These are phyloP conservation scores for Clarireedia monteithiana DNA, from an alignment of 2,329 filamentous ascomycete species.

Conservation along the genomic window DNA sequence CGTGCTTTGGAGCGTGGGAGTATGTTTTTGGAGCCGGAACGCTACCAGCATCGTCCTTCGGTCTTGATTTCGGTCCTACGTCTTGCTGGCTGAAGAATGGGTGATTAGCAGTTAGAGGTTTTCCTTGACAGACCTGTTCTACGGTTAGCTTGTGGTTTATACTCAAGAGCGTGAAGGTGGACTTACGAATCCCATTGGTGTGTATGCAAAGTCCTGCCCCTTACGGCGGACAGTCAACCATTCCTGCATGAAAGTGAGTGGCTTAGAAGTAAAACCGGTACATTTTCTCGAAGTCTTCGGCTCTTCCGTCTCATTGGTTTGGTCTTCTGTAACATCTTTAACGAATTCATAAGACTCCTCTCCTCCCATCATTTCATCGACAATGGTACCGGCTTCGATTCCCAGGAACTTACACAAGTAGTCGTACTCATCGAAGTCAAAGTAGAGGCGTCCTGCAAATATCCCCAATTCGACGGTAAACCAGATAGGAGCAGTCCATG, in stretches of 20 bases:
- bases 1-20: no score
- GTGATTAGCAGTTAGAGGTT: conserved; percentile 38
- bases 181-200: conserved; percentile 41
- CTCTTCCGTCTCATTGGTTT: not conserved
- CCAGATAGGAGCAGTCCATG: conserved; percentile 41
- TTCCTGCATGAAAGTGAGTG: conserved; percentile 44
- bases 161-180: no score
- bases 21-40: no score
- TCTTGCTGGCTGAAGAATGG: conserved; percentile 39
- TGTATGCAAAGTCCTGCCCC: conserved; percentile 49
- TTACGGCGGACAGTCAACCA: conserved; percentile 48
- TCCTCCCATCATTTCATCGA: conserved; percentile 6
- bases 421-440: conserved; percentile 41
- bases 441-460: conserved; percentile 53
- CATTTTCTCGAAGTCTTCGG: not conserved
- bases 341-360: not conserved
- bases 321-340: not conserved
- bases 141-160: no score
- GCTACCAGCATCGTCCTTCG: no score
- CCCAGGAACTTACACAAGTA: conserved; percentile 27
- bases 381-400: not conserved
- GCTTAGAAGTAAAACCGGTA: conserved; percentile 28
- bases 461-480: conserved; percentile 51
- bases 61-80: not conserved
- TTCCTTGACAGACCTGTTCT: conserved; percentile 25